These are phyloP conservation scores for Xylaria sp. DNA, from an alignment of 2,329 filamentous ascomycete species.

Conservation along the genomic window DNA sequence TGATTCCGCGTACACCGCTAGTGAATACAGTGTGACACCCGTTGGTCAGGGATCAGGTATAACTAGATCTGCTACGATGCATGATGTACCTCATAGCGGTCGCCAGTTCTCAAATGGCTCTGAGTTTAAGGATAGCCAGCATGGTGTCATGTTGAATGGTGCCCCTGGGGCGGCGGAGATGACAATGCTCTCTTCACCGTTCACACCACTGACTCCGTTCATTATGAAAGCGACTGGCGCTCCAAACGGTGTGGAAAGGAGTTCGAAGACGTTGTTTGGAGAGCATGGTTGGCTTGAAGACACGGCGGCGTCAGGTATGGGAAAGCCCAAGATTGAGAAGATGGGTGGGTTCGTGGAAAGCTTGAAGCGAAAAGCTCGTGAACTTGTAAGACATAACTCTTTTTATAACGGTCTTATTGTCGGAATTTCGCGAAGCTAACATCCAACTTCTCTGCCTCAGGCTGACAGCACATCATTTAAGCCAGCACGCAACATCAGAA, in stretches of 20 bases:
- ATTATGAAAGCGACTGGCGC: constrained; percentile 45
- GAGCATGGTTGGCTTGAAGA: constrained; percentile 66
- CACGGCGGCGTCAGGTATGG: constrained; percentile 38
- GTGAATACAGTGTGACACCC: constrained; percentile 6
- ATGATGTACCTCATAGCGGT: constrained; percentile 14
- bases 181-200: constrained; percentile 31
- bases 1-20: background rate
- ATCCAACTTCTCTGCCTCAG: constrained; percentile 21
- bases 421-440: constrained; percentile 30
- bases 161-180: background rate
- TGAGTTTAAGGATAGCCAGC: background rate
- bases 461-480: constrained; percentile 30
- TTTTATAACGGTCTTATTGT: background rate
- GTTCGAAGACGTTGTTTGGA: constrained; percentile 63
- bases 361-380: constrained; percentile 61
- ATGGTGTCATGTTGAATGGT: background rate
- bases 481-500: constrained; percentile 17
- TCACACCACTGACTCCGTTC: constrained; percentile 46
- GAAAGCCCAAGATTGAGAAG: constrained; percentile 40
- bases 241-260: constrained; percentile 8
- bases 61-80: constrained; percentile 28
- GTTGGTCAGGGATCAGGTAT: constrained; percentile 7
- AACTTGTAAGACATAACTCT: constrained; percentile 55
- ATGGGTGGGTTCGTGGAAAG: constrained; percentile 39
- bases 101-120: constrained; percentile 13